Evolutionary conservation across 768 basidiomycete genomes (phyloP).

Genomic region (Suillus hirtellus): DNA sequence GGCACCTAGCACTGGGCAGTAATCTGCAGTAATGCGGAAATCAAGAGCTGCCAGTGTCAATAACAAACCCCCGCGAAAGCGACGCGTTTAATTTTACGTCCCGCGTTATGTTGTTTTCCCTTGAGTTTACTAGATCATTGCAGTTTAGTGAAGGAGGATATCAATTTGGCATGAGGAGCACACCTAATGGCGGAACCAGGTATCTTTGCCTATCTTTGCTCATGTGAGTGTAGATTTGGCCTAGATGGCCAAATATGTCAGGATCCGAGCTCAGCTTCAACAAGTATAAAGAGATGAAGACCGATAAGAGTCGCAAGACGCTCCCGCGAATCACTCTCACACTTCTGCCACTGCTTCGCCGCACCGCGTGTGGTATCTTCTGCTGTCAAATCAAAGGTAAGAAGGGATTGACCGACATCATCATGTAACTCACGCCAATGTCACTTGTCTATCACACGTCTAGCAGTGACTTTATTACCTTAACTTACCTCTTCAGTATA

Average conservation of each 20-base stretch:
- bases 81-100: slow-evolving; percentile 6
- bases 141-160: neutral
- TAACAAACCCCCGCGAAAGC: neutral
- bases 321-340: slow-evolving; percentile 8
- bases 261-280: neutral
- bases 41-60: neutral
- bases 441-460: slow-evolving; percentile 6
- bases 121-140: neutral
- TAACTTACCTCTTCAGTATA: slow-evolving; percentile 29
- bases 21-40: slow-evolving; percentile 4
- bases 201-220: neutral
- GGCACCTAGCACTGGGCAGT: neutral
- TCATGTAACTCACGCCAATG: slow-evolving; percentile 7
- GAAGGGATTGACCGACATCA: neutral
- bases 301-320: slow-evolving; percentile 2
- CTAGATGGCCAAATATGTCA: neutral
- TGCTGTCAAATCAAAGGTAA: slow-evolving; percentile 1
- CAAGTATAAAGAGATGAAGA: neutral
- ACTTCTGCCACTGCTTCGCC: slow-evolving; percentile 8
- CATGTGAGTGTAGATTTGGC: slow-evolving; percentile 2
- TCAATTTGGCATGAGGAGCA: neutral
- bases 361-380: neutral
- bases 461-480: slow-evolving; percentile 31
- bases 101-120: neutral
- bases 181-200: neutral